Evolutionary conservation across 768 basidiomycete genomes (phyloP).

Genomic region (Rhizopogon salebrosus): DNA sequence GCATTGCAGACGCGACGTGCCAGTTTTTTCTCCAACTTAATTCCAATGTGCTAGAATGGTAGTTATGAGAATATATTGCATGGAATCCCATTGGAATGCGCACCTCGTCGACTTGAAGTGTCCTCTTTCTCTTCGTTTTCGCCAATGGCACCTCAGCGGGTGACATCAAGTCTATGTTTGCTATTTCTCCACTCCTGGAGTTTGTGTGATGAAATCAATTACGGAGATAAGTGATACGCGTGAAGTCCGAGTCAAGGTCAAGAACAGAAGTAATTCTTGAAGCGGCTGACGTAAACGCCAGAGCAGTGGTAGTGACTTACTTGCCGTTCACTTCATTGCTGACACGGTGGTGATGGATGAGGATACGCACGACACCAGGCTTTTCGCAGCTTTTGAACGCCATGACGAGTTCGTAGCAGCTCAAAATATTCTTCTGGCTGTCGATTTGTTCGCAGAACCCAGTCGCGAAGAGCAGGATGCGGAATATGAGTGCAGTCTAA

Average conservation of each 20-base stretch:
- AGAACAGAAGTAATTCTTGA: no score
- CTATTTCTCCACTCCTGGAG: neutral
- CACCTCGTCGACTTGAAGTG: constrained; percentile 29
- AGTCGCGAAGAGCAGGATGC: constrained; percentile 36
- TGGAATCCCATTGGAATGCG: neutral
- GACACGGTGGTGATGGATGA: constrained; percentile 28
- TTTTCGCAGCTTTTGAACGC: constrained; percentile 57
- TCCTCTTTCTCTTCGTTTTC: constrained; percentile 42
- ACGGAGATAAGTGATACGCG: no score
- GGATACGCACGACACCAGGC: constrained; percentile 36
- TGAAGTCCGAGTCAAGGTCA: no score
- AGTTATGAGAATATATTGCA: constrained; percentile 1
- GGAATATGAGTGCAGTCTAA: constrained; percentile 38
- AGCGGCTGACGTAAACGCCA: constrained; percentile 1
- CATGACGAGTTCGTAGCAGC: constrained; percentile 51
- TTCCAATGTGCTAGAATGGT: constrained; percentile 22
- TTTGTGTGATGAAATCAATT: neutral
- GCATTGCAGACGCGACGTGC: constrained; percentile 30
- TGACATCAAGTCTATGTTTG: neutral
- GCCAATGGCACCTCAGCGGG: constrained; percentile 2
- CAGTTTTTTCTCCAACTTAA: constrained; percentile 49
- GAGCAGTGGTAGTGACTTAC: no score
- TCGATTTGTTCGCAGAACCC: constrained; percentile 41
- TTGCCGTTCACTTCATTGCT: neutral
- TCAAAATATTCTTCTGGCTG: constrained; percentile 45